Base-by-base conservation (phyloP, 2,329 filamentous ascomycete species). In the Penicillium sp. region DNA sequence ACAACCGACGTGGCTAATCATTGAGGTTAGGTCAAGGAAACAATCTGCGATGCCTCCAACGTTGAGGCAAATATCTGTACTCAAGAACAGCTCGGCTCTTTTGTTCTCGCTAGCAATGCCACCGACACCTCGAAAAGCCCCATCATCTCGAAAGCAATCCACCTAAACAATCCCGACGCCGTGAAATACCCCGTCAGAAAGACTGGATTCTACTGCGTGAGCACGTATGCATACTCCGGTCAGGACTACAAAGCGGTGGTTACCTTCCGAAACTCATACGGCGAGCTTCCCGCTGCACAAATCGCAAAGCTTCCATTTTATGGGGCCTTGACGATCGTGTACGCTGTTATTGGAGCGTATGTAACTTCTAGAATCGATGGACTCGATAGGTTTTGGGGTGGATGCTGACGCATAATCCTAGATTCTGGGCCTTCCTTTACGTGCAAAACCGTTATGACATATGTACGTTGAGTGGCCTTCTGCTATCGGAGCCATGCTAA, bases 231-330 rank as follows among this genome's bases (percentile, higher is more conserved):
- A 23, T 93, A 85, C 70, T 85, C 81, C 0, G 79, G 82, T 8
- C 73, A 81, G 55, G 81, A 90, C 42, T 99, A 95, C 70, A 83
- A 81, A 45, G 92, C 88, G 8, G 83, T 94, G 15, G 87, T 94
- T 41, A 92, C 94, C 67, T 99, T 97, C 74, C 86, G 92, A 59
- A 97, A 99, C 74, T 89, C 94, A 3, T 99, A 95, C 70, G 94
- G 94, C 70, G 93, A 99, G 78, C 86, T 99, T 53, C 90, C 92
- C 6, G 94, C 91, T 8, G 91, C 91, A 2, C 93, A 99, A 73
- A 97, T 99, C 62, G 89, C 95, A 21, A 99, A 99, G 74, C 80
- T 99, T 55, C 93, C 94, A 3, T 99, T 99, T 72, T 99, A 99
- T 68, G 94, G 93, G 45, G 93, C 89, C 54, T 86, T 97, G 63